phyloP scores from a whole-genome alignment of 257 asterid genomes.

The Solanum pimpinellifolium region DNA sequence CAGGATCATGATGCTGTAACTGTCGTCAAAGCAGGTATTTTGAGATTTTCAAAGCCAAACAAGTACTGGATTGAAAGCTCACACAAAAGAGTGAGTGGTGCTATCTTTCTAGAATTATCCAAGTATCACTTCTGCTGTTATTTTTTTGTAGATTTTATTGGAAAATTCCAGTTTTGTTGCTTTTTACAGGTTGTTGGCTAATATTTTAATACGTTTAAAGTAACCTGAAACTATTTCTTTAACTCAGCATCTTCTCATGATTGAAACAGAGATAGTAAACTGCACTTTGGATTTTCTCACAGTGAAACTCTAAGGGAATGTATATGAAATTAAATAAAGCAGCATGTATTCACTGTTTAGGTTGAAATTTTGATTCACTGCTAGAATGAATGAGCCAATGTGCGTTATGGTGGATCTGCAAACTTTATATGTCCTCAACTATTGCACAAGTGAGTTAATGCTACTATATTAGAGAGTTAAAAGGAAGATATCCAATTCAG shows the following conservation, averaged over 20 bases:
- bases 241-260: background rate
- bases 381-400: background rate
- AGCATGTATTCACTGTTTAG: background rate
- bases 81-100: conserved; percentile 63
- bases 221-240: background rate
- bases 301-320: background rate
- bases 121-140: background rate
- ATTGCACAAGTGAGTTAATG: background rate
- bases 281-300: background rate
- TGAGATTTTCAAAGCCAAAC: conserved; percentile 71
- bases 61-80: conserved; percentile 95
- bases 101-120: background rate
- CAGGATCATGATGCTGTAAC: conserved; percentile 71
- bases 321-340: background rate
- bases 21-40: conserved; percentile 62
- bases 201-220: background rate
- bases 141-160: background rate
- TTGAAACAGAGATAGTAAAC: background rate
- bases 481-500: background rate
- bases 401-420: background rate
- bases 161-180: background rate
- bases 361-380: background rate
- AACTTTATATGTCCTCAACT: background rate
- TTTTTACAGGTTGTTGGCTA: background rate
- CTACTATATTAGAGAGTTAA: background rate